These are phyloP conservation scores for Trametes versicolor DNA, from an alignment of 1,284 basidiomycete species.

Conservation along the genomic window DNA sequence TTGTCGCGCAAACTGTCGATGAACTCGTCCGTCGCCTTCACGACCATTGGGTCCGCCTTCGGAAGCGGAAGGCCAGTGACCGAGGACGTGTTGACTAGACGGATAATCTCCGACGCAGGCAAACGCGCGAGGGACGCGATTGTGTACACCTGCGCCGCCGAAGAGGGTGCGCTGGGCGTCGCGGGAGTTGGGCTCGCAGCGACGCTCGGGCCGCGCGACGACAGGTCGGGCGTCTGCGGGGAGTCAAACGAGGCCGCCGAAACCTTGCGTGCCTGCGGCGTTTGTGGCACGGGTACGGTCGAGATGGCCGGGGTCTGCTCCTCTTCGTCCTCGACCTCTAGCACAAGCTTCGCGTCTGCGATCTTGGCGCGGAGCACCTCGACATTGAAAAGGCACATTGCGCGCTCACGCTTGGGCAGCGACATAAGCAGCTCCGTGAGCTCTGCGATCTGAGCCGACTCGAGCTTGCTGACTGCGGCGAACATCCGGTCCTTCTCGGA, in stretches of 20 bases:
- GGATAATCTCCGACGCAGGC: conserved; percentile 77
- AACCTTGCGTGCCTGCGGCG: conserved; percentile 70
- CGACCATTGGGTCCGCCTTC: conserved; percentile 75
- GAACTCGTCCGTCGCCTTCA: conserved; percentile 80
- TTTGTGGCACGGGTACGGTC: conserved; percentile 56
- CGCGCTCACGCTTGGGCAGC: conserved; percentile 87
- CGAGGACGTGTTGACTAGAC: conserved; percentile 62
- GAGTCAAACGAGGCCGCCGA: conserved; percentile 56
- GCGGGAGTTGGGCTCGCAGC: conserved; percentile 71
- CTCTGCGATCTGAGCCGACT: conserved; percentile 63
- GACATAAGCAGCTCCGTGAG: conserved; percentile 85
- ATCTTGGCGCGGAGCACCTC: conserved; percentile 84
- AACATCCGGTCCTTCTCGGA: conserved; percentile 81
- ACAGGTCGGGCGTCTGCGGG: conserved; percentile 77
- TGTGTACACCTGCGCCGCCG: conserved; percentile 37
- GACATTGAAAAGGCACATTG: conserved; percentile 89
- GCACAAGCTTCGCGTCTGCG: conserved; percentile 82
- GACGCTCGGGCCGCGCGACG: conserved; percentile 75
- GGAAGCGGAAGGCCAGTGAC: conserved; percentile 71
- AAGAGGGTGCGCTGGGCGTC: conserved; percentile 44
- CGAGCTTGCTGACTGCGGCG: conserved; percentile 72
- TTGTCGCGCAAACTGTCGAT: conserved; percentile 76
- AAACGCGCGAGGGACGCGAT: conserved; percentile 70
- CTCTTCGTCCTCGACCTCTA: conserved; percentile 74
- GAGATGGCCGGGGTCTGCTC: conserved; percentile 47